These are phyloP conservation scores for Helianthus annuus DNA, from an alignment of 129 eudicot species.

Conservation along the genomic window HanXRQr2.0-SUNRISE NC_035435.2:146969760-146970259, in stretches of 20 bases:
- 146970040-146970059: constrained; percentile 64
- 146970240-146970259: constrained; percentile 53
- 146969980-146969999: constrained; percentile 48
- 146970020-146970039: constrained; percentile 60
- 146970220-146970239: constrained; percentile 75
- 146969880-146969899: constrained; percentile 44
- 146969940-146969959: constrained; percentile 22
- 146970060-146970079: constrained; percentile 53
- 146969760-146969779: constrained; percentile 32
- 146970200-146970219: constrained; percentile 69
- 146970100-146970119: constrained; percentile 48
- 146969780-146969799: constrained; percentile 35
- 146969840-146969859: constrained; percentile 28
- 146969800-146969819: constrained; percentile 58
- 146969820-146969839: constrained; percentile 55
- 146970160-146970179: constrained; percentile 85
- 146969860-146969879: constrained; percentile 62
- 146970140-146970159: constrained; percentile 63
- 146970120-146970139: constrained; percentile 39
- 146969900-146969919: constrained; percentile 36
- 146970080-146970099: constrained; percentile 57
- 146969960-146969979: constrained; percentile 32
- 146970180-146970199: constrained; percentile 97
- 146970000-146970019: constrained; percentile 59
- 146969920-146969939: constrained; percentile 26